A percentile compares a stretch with the other conserved stretches of the same genome.
These are phyloP conservation scores for Larix kaempferi DNA, from an alignment of 75 land plant species.

Conservation along the genomic window DNA sequence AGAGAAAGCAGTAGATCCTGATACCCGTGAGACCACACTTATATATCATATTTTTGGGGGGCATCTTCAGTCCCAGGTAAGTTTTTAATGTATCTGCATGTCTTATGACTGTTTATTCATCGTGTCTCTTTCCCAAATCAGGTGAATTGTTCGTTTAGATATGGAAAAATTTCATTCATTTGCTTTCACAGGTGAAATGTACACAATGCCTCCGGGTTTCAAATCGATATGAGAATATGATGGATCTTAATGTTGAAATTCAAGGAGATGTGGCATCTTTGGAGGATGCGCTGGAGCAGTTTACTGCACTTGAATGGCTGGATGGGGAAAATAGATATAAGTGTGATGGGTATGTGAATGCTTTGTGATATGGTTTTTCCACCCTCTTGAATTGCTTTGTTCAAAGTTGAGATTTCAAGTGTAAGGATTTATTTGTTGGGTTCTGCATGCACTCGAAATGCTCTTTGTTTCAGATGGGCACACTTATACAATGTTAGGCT, in stretches of 20 bases:
- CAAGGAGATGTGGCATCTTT: conserved; percentile 83
- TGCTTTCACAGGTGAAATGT: conserved; percentile 66
- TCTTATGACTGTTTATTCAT: not conserved
- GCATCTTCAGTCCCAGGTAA: conserved; percentile 85
- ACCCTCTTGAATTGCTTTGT: not conserved
- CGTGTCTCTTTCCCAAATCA: not conserved
- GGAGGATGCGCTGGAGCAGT: conserved; percentile 85
- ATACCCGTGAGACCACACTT: conserved; percentile 82
- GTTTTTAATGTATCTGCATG: not conserved
- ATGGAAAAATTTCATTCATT: not conserved
- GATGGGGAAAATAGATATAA: conserved; percentile 97
- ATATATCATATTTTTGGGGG: conserved; percentile 97
- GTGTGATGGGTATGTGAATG: conserved; percentile 76
- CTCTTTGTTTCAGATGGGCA: not conserved
- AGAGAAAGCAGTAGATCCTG: conserved; percentile 64
- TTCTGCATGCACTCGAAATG: not conserved
- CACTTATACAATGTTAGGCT: not conserved
- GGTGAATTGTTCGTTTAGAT: not conserved
- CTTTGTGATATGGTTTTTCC: not conserved
- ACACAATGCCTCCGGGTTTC: conserved; percentile 62
- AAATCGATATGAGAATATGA: conserved; percentile 78
- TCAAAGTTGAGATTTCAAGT: not conserved
- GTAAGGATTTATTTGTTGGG: not conserved
- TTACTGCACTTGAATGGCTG: conserved; percentile 71
- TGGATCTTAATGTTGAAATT: conserved; percentile 95